Percentiles rank a stretch among this genome's conserved stretches.
These are phyloP conservation scores for Leccinum griseonigrum DNA, from an alignment of 1,284 basidiomycete genomes.

Conservation along the genomic window DNA sequence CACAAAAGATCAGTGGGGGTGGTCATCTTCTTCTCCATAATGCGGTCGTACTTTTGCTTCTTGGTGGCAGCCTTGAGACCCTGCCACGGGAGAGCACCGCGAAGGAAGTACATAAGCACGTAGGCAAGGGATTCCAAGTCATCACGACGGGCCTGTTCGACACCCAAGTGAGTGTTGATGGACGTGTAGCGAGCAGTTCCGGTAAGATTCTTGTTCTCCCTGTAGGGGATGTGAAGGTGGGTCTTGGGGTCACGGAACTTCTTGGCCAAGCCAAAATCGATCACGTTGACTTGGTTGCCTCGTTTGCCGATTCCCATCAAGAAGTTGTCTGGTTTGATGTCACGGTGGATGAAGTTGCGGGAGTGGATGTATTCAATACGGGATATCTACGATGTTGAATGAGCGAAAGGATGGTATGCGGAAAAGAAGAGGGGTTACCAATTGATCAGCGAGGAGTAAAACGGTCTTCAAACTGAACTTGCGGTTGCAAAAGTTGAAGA, in stretches of 20 bases:
- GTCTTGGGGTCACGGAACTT: conserved; percentile 99
- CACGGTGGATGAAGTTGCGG: conserved; percentile 99
- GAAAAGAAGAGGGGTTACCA: conserved; percentile 53
- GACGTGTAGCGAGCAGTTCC: conserved; percentile 99
- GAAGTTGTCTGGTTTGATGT: conserved; percentile 99
- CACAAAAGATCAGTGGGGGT: conserved; percentile 94
- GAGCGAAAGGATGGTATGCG: not conserved
- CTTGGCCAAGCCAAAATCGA: conserved; percentile 99
- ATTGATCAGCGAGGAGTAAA: conserved; percentile 93
- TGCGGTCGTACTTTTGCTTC: conserved; percentile 99
- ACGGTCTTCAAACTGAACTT: conserved; percentile 99
- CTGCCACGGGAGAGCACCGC: conserved; percentile 95
- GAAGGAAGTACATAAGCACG: conserved; percentile 98
- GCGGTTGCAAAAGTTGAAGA: conserved; percentile 99
- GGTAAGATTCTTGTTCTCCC: conserved; percentile 99
- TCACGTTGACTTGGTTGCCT: conserved; percentile 99
- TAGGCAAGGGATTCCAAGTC: conserved; percentile 96
- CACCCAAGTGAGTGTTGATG: conserved; percentile 98
- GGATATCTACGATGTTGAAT: conserved; percentile 68
- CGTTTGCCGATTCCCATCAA: conserved; percentile 99
- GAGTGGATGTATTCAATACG: conserved; percentile 99
- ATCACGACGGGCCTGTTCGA: conserved; percentile 95
- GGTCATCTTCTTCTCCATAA: conserved; percentile 99
- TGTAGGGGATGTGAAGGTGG: conserved; percentile 98
- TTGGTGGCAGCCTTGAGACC: conserved; percentile 97